Evolutionary conservation across 768 basidiomycete species (phyloP), one percentile per base, ranked within the genome.

Genomic region (Xerocomus potaroensis): DNA sequence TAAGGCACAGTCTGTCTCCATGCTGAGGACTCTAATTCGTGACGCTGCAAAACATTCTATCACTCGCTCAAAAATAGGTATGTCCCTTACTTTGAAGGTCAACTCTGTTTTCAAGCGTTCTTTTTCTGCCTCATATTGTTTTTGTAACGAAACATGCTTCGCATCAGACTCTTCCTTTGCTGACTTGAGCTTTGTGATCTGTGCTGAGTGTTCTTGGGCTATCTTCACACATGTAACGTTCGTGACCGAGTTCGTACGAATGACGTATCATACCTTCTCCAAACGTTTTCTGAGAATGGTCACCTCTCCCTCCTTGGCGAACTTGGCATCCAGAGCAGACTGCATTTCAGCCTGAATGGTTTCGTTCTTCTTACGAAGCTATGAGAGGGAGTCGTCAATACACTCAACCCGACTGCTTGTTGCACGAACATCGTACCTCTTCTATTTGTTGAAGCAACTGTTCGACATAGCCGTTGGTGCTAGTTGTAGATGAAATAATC

Each of bases 221-320:
- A 70, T 74, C 85, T 87, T 47, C n/a, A 50, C 5, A 18, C 18
- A 41, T 4, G 1, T 5, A 34, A 19, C 9, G 4, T 38, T 34
- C 24, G 33, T 46, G 32, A 40, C 19, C 22, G 8, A 18, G 32
- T 12, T 5, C 19, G 38, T 53, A 9, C 6, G 6, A 23, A 41
- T 11, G 14, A 21, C 16, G 24, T 18, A 8, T 10, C 8, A 3
- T 56, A 84, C 87, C 74, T 83, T 84, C 54, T 86, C 82, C 9
- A 84, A 75, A n/a, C 65, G 75, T 53, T 78, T 79, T 53, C 86
- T 71, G 41, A 90, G 60, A 32, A 83, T 78, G 14, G 73, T 73
- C 6, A 84, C 84, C 67, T 90, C 87, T 5, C 87, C 87, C 24
- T 84, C 80, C 58, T 81, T 87, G 26, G 71, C 65, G 32, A 79